Evolutionary conservation across 176 grass and related monocot genomes (phyloP).

Genomic region (Eragrostis nindensis): DNA sequence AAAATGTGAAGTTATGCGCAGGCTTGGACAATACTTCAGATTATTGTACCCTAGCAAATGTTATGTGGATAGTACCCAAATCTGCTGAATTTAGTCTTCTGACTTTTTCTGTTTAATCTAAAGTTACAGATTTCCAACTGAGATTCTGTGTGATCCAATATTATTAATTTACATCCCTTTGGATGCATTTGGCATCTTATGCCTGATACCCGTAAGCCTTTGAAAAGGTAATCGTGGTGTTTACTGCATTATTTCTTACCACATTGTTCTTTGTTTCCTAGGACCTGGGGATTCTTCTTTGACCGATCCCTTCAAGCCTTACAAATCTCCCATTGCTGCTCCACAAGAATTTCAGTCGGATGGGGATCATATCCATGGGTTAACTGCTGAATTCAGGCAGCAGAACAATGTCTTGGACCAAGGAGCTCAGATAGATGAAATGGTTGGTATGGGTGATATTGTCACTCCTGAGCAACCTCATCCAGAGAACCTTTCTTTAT

Average conservation of each 20-base stretch:
- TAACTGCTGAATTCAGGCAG: constrained; percentile 33
- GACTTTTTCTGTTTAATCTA: constrained; percentile 22
- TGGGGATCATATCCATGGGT: constrained; percentile 50
- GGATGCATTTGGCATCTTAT: neutral
- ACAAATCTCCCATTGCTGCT: constrained; percentile 47
- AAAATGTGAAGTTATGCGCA: neutral
- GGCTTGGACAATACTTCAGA: neutral
- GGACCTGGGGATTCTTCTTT: constrained; percentile 52
- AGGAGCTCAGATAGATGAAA: constrained; percentile 46
- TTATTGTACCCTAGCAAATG: neutral
- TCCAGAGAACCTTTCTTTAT: constrained; percentile 85
- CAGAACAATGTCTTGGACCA: constrained; percentile 43
- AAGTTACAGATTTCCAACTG: neutral
- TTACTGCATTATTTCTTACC: neutral
- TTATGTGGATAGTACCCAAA: neutral
- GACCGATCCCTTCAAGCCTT: constrained; percentile 38
- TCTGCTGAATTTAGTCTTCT: constrained; percentile 1
- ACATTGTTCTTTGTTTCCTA: constrained; percentile 30
- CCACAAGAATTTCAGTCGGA: constrained; percentile 54
- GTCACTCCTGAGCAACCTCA: constrained; percentile 42
- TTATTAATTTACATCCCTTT: neutral
- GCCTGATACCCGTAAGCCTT: neutral
- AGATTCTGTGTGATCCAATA: neutral
- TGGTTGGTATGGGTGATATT: constrained; percentile 45
- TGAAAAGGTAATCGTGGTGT: neutral